Evolutionary conservation across 129 eudicot genomes (phyloP), one percentile per base, ranked within the genome.

Genomic region (Artemisia annua): DNA sequence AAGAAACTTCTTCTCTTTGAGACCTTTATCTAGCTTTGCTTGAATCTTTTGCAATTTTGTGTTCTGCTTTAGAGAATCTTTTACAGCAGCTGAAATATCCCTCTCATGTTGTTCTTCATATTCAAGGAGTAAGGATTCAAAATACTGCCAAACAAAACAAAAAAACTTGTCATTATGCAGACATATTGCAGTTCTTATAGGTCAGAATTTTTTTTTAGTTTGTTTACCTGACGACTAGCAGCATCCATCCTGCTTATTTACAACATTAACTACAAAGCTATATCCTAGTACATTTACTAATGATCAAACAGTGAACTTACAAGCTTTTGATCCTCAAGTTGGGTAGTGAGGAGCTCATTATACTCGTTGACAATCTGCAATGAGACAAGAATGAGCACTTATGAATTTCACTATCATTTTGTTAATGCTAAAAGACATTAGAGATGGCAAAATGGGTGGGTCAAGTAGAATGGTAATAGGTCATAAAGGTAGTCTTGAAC

Each of bases 311-410:
- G 75, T 16, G 32, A 71, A 77, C 93, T 88, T 71, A 94, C 99
- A 69, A 77, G 59, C 78, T 86, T 94, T 74, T 94, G 99, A 74
- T 80, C 86, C 75, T 94, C 99, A 53, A 88, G 93, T 82, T 94
- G 97, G 48, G 93, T 79, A 32, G 99, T 83, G 7, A 90, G 96
- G 43, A 94, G 93, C 80, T 94, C 97, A 48, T 94, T 85, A 80
- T 94, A 94, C 93, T 94, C 99, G 11, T 72, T 94, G 28, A 79
- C 85, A 51, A 90, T 94, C 98, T 94, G 93, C 30, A 73, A 57
- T 39, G 16, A 28, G 16, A 73, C 44, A 43, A 81, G 22, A 65
- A 56, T 19, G 32, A 73, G 26, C 28, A 22, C 57, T 66, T 44
- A 7, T 70, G 65, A 65, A 17, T 35, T 54, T 16, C 28, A 55